A percentile compares a stretch with the other conserved stretches of the same genome.
Evolutionary conservation across 805 yeast genomes (phyloP).

Genomic region (Wickerhamiella musiphila): DNA sequence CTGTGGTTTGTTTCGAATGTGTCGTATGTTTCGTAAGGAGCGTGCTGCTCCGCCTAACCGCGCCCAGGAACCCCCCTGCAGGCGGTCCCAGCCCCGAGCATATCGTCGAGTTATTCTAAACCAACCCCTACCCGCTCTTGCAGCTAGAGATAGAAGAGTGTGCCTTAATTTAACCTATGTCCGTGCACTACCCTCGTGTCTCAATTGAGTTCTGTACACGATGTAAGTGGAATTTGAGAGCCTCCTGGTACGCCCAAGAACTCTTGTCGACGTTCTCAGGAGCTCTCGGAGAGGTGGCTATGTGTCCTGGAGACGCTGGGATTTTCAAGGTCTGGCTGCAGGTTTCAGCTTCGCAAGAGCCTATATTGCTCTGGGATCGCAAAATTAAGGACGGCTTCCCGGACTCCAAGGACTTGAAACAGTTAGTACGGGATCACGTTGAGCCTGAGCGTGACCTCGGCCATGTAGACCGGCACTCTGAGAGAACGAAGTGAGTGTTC

Average conservation of each 20-base stretch:
- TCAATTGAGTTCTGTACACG: slow-evolving; percentile 59
- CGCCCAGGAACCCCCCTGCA: too few relatives aligned
- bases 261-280: slow-evolving; percentile 62
- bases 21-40: too few relatives aligned
- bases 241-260: slow-evolving; percentile 79
- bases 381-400: slow-evolving; percentile 58
- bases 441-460: slow-evolving; percentile 40
- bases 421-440: slow-evolving; percentile 40
- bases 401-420: slow-evolving; percentile 64
- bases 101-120: too few relatives aligned
- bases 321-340: slow-evolving; percentile 43
- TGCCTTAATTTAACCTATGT: too few relatives aligned
- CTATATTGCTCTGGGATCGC: slow-evolving; percentile 42
- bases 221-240: slow-evolving; percentile 80
- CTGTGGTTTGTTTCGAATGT: too few relatives aligned
- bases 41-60: too few relatives aligned
- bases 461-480: too few relatives aligned
- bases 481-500: too few relatives aligned
- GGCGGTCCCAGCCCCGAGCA: too few relatives aligned
- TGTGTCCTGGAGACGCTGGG: slow-evolving; percentile 33
- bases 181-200: slow-evolving; percentile 35
- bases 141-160: too few relatives aligned
- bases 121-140: too few relatives aligned
- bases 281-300: slow-evolving; percentile 36
- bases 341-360: slow-evolving; percentile 20